phyloP scores from a whole-genome alignment of 306 rosid genomes.

The Fragaria nilgerrensis region DNA sequence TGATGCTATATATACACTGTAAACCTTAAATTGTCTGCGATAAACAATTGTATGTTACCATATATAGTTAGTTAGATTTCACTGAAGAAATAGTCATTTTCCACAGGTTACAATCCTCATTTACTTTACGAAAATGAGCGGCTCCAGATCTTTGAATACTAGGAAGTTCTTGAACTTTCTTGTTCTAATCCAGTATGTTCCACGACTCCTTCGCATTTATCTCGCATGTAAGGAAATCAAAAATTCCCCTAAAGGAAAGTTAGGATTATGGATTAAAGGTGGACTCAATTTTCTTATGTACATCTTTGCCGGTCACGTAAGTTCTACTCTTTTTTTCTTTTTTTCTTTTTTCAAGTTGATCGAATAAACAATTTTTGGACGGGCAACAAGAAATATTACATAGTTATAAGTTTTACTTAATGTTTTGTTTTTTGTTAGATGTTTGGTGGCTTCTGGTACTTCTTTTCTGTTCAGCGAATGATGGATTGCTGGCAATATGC shows the following conservation, averaged over 20 bases:
- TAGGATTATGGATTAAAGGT: neutral
- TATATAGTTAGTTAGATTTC: neutral
- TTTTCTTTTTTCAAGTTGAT: too few species aligned
- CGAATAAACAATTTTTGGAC: too few species aligned
- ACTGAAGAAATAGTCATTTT: neutral
- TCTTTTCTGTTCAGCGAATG: constrained; percentile 21
- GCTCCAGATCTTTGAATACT: constrained; percentile 2
- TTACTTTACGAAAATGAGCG: constrained; percentile 14
- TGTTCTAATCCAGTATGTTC: constrained; percentile 23
- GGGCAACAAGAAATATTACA: too few species aligned
- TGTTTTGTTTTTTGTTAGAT: neutral
- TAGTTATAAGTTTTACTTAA: too few species aligned
- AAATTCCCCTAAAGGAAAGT: neutral
- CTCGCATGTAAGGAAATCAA: neutral
- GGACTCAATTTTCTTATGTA: neutral
- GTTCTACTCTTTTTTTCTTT: neutral
- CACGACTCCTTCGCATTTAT: constrained; percentile 16
- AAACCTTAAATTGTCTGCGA: too few species aligned
- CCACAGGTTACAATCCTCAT: constrained; percentile 9
- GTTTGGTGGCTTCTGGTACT: constrained; percentile 30
- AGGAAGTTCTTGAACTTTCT: constrained; percentile 9
- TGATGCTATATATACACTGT: neutral
- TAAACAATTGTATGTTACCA: too few species aligned
- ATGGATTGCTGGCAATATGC: constrained; percentile 17
- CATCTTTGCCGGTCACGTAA: neutral